These are phyloP conservation scores for Microdochium bolleyi DNA, from an alignment of 2,329 filamentous ascomycete species.

Conservation along the genomic window DNA sequence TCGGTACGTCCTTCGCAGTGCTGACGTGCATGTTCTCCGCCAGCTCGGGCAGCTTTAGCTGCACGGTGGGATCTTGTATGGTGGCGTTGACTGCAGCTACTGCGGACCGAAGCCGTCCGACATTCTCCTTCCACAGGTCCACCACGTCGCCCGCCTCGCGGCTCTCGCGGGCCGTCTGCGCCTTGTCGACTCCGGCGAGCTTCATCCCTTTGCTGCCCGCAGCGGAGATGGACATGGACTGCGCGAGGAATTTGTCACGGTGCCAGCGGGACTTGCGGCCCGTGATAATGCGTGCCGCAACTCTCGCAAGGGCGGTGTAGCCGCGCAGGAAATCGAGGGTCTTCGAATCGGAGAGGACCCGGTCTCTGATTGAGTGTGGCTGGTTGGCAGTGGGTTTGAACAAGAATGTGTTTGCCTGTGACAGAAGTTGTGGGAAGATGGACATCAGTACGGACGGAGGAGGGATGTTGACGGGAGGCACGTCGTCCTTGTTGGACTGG, in stretches of 20 bases:
- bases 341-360: conserved; percentile 53
- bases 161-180: conserved; percentile 75
- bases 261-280: conserved; percentile 87
- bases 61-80: conserved; percentile 17
- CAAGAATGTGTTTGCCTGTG: conserved; percentile 53
- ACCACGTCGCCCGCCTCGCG: conserved; percentile 75
- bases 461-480: conserved; percentile 78
- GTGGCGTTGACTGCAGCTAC: conserved; percentile 57
- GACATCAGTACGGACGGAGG: conserved; percentile 79
- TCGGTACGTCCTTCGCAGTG: conserved; percentile 64
- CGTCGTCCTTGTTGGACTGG: conserved; percentile 23
- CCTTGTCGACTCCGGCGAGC: conserved; percentile 75
- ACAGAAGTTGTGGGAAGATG: conserved; percentile 64
- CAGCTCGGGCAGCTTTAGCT: conserved; percentile 60
- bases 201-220: conserved; percentile 83
- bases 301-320: conserved; percentile 56
- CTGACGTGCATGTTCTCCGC: conserved; percentile 60
- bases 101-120: conserved; percentile 66
- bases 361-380: conserved; percentile 48
- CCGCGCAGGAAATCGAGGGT: conserved; percentile 56
- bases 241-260: conserved; percentile 73
- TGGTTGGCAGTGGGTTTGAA: conserved; percentile 58
- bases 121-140: conserved; percentile 64
- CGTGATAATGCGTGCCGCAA: conserved; percentile 73
- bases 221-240: conserved; percentile 82